Evolutionary conservation across 257 asterid genomes (phyloP), one percentile per base, ranked within the genome.

Genomic region (Fraxinus anomala): DNA sequence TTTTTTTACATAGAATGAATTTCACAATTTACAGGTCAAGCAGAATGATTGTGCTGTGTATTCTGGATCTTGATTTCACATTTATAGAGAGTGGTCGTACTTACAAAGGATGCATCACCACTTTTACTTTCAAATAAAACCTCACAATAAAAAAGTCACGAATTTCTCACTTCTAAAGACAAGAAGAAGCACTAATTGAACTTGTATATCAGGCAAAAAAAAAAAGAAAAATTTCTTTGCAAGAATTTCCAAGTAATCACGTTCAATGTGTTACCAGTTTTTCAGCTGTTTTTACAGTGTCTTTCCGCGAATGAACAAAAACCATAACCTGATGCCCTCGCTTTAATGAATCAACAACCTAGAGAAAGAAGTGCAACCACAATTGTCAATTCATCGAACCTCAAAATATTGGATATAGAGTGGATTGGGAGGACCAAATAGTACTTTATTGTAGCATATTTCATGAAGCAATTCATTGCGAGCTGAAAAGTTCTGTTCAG

Each of bases 301-400:
- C 99, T 82, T 95, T 95, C 80, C 99, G 92, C 12, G 99, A 89
- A 86, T 95, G 99, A 80, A 95, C 99, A 84, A 95, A 95, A 79
- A 95, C 97, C 99, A 95, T 95, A 67, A 92, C 98, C 86, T 95
- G 99, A 65, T 95, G 96, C 73, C 97, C 98, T 80, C 88, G 92
- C 87, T 89, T 86, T 70, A 95, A 74, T 75, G 99, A 93, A 86
- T 93, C 98, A 79, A 84, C 90, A 73, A 95, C 96, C 99, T 95
- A 86, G 67, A 28, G 37, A 39, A 73, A 44, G 51, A 81, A 80
- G 40, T 68, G 73, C 26, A 74, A 74, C 8, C 44, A 8, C 77
- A 77, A 21, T 21, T 59, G 34, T 79, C 68, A 81, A 75, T 66
- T 75, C 69, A 39, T 36, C 56, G 54, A 21, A 71, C 59, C 6